Conservation (phyloP, 495 filamentous ascomycete genomes). For the Parmelia sp. region DNA sequence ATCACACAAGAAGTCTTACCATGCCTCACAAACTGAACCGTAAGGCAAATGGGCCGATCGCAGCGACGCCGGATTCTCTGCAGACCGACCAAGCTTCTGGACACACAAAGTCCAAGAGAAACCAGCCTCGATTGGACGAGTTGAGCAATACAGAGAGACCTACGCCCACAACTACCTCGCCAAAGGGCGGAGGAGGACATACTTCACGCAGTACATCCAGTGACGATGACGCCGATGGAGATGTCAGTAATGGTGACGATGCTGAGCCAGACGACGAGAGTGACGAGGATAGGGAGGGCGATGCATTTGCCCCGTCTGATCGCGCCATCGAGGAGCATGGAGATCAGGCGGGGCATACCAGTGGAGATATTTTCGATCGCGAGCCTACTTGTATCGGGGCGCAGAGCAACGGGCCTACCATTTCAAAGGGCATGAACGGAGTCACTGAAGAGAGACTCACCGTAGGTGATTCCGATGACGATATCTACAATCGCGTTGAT, state of each 20-base stretch:
- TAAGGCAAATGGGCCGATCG: background rate
- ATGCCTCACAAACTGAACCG: conserved; percentile 13
- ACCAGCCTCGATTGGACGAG: background rate
- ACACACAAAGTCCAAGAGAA: conserved; percentile 12
- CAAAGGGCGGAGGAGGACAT: conserved; percentile 20
- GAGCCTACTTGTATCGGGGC: background rate
- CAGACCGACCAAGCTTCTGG: background rate
- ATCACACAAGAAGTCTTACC: background rate
- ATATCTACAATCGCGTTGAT: conserved; percentile 66
- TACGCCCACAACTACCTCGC: background rate
- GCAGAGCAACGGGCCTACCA: background rate
- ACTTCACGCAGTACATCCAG: conserved; percentile 24
- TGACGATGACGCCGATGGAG: conserved; percentile 44
- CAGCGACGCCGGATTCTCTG: background rate
- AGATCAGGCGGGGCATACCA: conserved; percentile 40
- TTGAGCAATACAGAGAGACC: background rate
- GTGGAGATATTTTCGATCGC: conserved; percentile 8
- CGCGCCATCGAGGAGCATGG: conserved; percentile 34
- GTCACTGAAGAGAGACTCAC: background rate
- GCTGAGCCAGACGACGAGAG: conserved; percentile 41
- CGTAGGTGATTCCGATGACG: conserved; percentile 45
- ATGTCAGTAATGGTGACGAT: conserved; percentile 40
- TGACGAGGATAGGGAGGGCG: conserved; percentile 45
- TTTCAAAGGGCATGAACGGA: background rate
- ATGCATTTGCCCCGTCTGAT: conserved; percentile 49